Evolutionary conservation across 441 rosid species (phyloP), one percentile per base, ranked within the genome.

Genomic region (Populus hybrid): DNA sequence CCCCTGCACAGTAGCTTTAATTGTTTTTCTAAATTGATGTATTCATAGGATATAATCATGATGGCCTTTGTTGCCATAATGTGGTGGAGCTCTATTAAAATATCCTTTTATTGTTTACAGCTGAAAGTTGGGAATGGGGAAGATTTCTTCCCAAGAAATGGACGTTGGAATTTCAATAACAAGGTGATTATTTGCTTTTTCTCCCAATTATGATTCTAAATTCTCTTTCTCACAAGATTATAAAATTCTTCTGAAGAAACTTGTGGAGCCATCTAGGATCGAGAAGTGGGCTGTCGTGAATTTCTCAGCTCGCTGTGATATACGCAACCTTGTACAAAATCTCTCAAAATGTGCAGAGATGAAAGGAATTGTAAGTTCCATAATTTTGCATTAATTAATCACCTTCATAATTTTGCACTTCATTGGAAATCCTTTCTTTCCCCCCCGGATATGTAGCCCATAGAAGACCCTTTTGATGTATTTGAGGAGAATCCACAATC

Each of bases 91-190:
- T 32, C n/a, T 0, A 16, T 50, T 57, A 26, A 24, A 1, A 9
- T 30, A 23, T 11, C 23, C 35, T 67, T 26, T 4, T 2, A 12
- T 75, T 38, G 6, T 40, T 69, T 38, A 74, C 87, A 93, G 97
- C 85, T 92, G 74, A 93, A 89, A 88, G 84, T 83, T 24, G 95
- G 98, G 28, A 84, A 89, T 0, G 98, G 98, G 46, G 93, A 88
- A 64, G 97, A 92, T 78, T 70, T 87, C 30, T 81, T 83, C 42
- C 92, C 97, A 0, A 79, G 92, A 59, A 92, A 88, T 57, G 98
- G 98, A 21, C 89, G 98, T 7, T 93, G 97, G 95, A 93, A 92
- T 75, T 90, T 93, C 69, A 90, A 88, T 81, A 87, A 92, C 36
- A 93, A 92, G 95, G 97, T 91, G 69, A 38, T 63, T 16, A 18